phyloP scores from a whole-genome alignment of 2,329 filamentous ascomycete genomes.

The Diaporthe caulivora region DNA sequence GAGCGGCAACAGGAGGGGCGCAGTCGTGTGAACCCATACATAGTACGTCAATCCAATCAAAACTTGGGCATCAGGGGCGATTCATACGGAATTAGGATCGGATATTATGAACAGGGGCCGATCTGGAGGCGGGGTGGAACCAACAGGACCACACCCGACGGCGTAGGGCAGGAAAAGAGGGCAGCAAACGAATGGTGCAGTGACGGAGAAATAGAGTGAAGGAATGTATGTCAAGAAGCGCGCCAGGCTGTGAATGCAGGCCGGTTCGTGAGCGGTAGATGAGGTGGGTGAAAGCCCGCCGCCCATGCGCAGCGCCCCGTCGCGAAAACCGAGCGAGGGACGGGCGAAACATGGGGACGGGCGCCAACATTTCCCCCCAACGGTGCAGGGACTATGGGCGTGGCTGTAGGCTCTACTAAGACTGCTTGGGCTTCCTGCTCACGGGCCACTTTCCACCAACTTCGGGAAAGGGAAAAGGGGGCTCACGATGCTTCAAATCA shows the following conservation, averaged over 20 bases:
- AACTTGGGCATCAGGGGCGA: conserved; percentile 35
- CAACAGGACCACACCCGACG: neutral
- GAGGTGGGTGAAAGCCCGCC: conserved; percentile 1
- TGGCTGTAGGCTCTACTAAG: too few relatives aligned
- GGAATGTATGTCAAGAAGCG: neutral
- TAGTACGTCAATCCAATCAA: conserved; percentile 34
- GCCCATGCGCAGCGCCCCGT: neutral
- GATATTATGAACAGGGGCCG: conserved; percentile 35
- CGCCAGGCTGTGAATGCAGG: conserved; percentile 4
- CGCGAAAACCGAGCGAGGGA: conserved; percentile 16
- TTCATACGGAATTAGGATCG: conserved; percentile 34
- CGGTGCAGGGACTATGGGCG: neutral
- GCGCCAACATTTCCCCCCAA: too few relatives aligned
- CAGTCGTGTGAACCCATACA: conserved; percentile 28
- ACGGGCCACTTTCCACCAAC: conserved; percentile 11
- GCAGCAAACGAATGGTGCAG: conserved; percentile 17
- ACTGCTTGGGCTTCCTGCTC: neutral
- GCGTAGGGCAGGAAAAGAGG: neutral
- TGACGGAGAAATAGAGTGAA: conserved; percentile 1
- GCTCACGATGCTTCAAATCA: neutral
- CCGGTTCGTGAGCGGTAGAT: neutral
- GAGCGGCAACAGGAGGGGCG: conserved; percentile 25
- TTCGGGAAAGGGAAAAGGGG: conserved; percentile 26
- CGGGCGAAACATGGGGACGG: conserved; percentile 1
- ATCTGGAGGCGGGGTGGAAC: conserved; percentile 24